Evolutionary conservation across 2,329 filamentous ascomycete genomes (phyloP), one percentile per base, ranked within the genome.

Genomic region (Pseudogymnoascus sp.): DNA sequence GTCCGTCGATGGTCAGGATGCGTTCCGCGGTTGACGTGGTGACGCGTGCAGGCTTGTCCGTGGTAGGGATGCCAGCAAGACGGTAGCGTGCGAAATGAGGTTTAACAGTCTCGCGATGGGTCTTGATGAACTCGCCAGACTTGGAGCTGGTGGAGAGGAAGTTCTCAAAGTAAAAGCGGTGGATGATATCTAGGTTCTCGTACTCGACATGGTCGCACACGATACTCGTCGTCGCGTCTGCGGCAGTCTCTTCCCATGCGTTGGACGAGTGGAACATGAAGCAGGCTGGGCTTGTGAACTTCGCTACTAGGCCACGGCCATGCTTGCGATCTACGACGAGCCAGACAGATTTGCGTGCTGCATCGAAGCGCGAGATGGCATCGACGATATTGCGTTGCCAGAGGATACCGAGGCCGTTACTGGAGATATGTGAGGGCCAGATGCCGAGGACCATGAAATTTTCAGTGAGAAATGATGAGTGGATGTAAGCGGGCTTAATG

Each of bases 261-360:
- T 95, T 95, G 71, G 91, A 78, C 0, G 83, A 84, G 74, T 96
- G 91, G 73, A 95, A 95, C 74, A 85, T 87, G 77, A 92, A 95
- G 56, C 86, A 86, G 0, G 88, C 82, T 0, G 83, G 80, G 14
- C 84, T 87, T 16, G 86, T 81, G 69, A 89, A 92, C 1, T 80
- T 83, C 6, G 84, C 87, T 0, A 94, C 80, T 0, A 94, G 76
- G 0, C 90, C 90, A 59, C 79, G 79, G 3, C 79, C 81, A 2
- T 78, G 74, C 3, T 72, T 78, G 1, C 90, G 84, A 71, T 94
- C 90, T 16, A 95, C 74, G 0, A 95, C 83, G 66, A 89, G 84
- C 91, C 91, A 95, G 28, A 75, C 82, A 38, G 84, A 85, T 40
- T 79, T 77, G 21, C 79, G 78, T 1, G 75, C 75, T 0, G 77